A percentile compares a stretch with the other conserved stretches of the same genome.
Evolutionary conservation across 441 rosid genomes (phyloP).

Genomic region (Corymbia citriodora): DNA sequence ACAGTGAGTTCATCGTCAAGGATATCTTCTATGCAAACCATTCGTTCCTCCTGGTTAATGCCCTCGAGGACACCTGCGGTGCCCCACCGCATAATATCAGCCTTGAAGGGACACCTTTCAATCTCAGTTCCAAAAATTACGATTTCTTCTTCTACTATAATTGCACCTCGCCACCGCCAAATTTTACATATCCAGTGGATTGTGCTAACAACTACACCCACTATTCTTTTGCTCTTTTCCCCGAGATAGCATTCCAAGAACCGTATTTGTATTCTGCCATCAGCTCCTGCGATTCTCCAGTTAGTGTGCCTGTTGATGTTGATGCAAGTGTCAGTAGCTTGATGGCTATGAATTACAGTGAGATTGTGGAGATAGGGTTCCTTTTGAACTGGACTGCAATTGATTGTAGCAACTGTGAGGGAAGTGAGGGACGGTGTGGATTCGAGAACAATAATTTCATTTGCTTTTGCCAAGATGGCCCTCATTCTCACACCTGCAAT

Average conservation of each 20-base stretch:
- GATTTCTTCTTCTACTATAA: neutral
- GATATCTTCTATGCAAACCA: fast-evolving
- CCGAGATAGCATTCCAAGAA: neutral
- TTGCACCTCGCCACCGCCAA: fast-evolving
- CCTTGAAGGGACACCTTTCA: fast-evolving
- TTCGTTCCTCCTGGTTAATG: neutral
- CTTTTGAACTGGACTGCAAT: neutral
- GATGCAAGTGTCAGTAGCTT: fast-evolving
- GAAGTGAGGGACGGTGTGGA: neutral
- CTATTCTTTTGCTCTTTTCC: neutral
- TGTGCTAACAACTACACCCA: neutral
- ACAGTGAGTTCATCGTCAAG: neutral
- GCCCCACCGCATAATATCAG: fast-evolving
- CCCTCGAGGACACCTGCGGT: fast-evolving
- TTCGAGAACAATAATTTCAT: neutral
- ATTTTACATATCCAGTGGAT: neutral
- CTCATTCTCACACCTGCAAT: neutral
- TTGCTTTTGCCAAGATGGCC: neutral
- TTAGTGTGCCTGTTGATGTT: neutral
- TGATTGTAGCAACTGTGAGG: neutral
- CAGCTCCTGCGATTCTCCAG: neutral
- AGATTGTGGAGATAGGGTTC: neutral
- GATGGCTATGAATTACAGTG: neutral
- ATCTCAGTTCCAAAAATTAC: fast-evolving
- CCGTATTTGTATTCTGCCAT: neutral